Conservation (phyloP, 2,329 filamentous ascomycete genomes). For the Ophiostoma perfectum region DNA sequence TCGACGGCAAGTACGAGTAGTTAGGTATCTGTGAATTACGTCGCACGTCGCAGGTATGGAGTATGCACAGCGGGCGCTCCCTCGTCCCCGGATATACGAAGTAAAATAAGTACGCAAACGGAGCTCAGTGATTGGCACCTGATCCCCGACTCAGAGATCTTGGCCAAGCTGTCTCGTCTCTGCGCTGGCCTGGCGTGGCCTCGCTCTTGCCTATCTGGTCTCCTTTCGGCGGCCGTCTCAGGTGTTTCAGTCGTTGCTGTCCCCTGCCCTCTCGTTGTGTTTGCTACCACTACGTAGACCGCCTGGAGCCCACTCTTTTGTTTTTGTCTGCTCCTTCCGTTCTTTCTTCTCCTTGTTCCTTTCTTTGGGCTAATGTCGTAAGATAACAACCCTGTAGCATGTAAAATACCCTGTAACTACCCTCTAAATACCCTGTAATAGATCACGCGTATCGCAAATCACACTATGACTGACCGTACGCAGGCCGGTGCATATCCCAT, state of each 20-base stretch:
- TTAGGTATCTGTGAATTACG: not conserved
- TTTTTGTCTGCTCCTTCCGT: not conserved
- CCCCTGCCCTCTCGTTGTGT: not conserved
- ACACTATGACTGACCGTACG: constrained; percentile 3
- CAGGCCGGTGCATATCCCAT: constrained; percentile 12
- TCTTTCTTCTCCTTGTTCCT: not conserved
- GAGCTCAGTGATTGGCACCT: not conserved
- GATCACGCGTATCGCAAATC: constrained; percentile 3
- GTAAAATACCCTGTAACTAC: not conserved
- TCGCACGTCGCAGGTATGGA: not conserved
- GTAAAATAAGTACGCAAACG: not conserved
- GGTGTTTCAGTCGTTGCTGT: not conserved
- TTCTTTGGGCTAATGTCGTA: not conserved
- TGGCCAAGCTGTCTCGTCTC: not conserved
- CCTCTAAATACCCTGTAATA: not conserved
- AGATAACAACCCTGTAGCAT: too few species aligned
- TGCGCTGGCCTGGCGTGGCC: not conserved
- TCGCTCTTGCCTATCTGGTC: not conserved
- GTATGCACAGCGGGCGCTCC: not conserved
- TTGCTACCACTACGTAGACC: not conserved
- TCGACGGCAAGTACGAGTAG: too few species aligned
- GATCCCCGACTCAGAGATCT: not conserved
- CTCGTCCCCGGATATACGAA: not conserved
- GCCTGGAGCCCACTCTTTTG: not conserved
- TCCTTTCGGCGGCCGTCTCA: constrained; percentile 1